Conservation (phyloP, 2,329 filamentous ascomycete species). For the Teratosphaeriaceae sp. region DNA sequence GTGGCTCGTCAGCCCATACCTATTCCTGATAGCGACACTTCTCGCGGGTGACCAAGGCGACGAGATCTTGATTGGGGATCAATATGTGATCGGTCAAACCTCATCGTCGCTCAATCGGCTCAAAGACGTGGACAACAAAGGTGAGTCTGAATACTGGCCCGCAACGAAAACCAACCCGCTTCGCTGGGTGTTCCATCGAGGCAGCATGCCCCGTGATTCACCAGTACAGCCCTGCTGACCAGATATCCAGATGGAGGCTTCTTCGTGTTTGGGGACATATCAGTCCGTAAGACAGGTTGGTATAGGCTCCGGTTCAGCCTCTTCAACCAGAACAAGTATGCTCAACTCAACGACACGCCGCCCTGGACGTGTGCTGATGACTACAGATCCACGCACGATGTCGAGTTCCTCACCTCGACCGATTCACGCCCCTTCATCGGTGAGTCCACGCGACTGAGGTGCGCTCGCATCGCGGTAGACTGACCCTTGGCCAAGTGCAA, state of each 20-base stretch:
- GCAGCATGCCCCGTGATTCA: not conserved
- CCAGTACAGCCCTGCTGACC: no score
- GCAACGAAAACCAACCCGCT: not conserved
- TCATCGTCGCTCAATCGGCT: slow-evolving; percentile 77
- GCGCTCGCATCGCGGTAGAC: not conserved
- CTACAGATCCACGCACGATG: slow-evolving; percentile 22
- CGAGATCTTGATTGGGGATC: slow-evolving; percentile 13
- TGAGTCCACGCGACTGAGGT: slow-evolving; percentile 31
- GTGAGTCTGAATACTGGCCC: slow-evolving; percentile 26
- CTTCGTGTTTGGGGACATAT: slow-evolving; percentile 88
- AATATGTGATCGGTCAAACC: slow-evolving; percentile 52
- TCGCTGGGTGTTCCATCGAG: not conserved
- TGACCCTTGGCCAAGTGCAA: slow-evolving; percentile 23
- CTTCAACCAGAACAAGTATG: slow-evolving; percentile 62
- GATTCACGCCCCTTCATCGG: slow-evolving; percentile 64
- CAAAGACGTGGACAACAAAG: slow-evolving; percentile 66
- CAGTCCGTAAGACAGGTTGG: slow-evolving; percentile 64
- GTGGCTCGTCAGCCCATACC: slow-evolving; percentile 58
- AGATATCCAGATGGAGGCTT: slow-evolving; percentile 62
- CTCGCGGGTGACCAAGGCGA: slow-evolving; percentile 28
- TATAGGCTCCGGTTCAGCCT: slow-evolving; percentile 72
- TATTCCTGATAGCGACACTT: slow-evolving; percentile 55
- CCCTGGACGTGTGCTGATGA: not conserved
- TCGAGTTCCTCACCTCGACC: slow-evolving; percentile 47
- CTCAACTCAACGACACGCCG: slow-evolving; percentile 6